Evolutionary conservation across 176 grass and related monocot genomes (phyloP).

Genomic region (Paspalum vaginatum): DNA sequence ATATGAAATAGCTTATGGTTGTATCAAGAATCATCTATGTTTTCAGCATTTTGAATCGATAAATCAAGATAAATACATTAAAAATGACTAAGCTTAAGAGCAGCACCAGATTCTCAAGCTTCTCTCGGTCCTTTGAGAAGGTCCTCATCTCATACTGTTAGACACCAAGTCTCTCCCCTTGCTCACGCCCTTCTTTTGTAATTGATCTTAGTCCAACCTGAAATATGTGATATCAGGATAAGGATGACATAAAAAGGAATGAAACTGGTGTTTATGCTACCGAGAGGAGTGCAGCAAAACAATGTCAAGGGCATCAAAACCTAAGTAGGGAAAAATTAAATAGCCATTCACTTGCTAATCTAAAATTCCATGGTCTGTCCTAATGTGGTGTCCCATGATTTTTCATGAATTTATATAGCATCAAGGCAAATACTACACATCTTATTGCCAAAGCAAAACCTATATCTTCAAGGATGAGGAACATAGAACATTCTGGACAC

Average conservation of each 20-base stretch:
- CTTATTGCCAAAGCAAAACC: too few species aligned
- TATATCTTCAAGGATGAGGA: too few species aligned
- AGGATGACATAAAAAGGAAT: neutral
- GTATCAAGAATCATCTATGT: neutral
- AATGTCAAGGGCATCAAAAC: neutral
- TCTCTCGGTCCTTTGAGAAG: conserved; percentile 74
- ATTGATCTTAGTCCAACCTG: conserved; percentile 94
- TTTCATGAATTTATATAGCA: too few species aligned
- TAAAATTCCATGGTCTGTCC: too few species aligned
- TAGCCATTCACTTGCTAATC: too few species aligned
- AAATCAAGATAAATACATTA: neutral
- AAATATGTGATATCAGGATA: conserved; percentile 30
- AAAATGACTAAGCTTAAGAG: neutral
- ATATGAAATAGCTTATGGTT: neutral
- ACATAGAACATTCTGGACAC: too few species aligned
- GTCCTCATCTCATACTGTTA: conserved; percentile 97
- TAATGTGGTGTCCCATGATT: too few species aligned
- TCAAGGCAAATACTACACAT: too few species aligned
- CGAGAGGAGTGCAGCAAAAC: neutral
- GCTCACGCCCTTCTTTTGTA: conserved; percentile 89
- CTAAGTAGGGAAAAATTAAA: too few species aligned
- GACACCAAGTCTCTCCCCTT: conserved; percentile 93
- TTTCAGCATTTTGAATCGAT: neutral
- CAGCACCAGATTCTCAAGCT: conserved; percentile 84
- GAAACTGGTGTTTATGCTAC: neutral